phyloP scores from a whole-genome alignment of 345 rosid genomes.

The Eucalyptus marginata region DNA sequence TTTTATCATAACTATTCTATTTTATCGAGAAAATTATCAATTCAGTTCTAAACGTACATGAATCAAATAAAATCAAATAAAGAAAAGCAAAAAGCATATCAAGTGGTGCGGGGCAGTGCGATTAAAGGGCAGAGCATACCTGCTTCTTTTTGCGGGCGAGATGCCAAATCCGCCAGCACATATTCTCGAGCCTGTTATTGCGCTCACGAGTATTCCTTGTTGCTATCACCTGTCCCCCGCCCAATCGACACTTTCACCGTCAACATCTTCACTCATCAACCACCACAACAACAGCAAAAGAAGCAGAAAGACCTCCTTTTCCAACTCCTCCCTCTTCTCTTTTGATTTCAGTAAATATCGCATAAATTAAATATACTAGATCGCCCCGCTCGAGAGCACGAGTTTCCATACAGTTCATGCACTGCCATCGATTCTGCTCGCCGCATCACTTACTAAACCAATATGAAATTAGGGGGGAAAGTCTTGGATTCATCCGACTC shows the following conservation, averaged over 20 bases:
- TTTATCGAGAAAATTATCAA: neutral
- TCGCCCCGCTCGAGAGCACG: neutral
- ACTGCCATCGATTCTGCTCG: neutral
- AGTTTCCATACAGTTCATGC: neutral
- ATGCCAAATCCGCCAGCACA: conserved; percentile 99
- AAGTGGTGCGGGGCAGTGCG: neutral
- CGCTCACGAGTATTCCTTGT: conserved; percentile 89
- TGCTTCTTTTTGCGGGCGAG: conserved; percentile 85
- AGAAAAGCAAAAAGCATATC: neutral
- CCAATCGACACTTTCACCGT: neutral
- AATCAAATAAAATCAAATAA: neutral
- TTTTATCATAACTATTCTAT: neutral
- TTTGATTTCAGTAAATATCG: neutral
- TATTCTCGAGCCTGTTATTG: conserved; percentile 81
- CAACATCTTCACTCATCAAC: neutral
- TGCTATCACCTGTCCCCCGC: conserved; percentile 61
- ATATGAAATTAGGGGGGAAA: neutral
- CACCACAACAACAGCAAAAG: neutral
- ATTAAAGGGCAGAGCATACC: conserved; percentile 10
- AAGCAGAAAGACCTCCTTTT: neutral
- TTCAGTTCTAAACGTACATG: neutral
- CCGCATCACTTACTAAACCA: neutral
- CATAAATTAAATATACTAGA: neutral
- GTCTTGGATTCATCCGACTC: neutral
- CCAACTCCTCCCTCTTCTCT: neutral